Percentiles rank a stretch among this genome's conserved stretches.
phyloP scores from a whole-genome alignment of 805 yeast species.

The Lipomyces sp. region DNA sequence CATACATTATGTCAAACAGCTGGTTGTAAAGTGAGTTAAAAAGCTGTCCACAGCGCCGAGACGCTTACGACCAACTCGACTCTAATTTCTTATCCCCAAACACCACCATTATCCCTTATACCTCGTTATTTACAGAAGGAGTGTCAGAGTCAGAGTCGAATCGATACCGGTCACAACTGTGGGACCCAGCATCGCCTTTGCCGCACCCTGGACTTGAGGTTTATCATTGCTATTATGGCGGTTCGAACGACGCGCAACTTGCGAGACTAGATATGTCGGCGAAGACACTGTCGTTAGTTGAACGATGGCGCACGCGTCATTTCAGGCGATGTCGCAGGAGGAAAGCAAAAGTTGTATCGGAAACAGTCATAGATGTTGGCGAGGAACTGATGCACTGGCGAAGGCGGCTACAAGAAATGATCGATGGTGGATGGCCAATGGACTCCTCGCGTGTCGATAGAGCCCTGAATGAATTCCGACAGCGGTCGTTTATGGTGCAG shows the following conservation, averaged over 20 bases:
- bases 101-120: neutral
- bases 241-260: neutral
- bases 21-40: too few relatives aligned
- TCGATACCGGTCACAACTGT: neutral
- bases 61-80: neutral
- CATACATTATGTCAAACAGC: too few relatives aligned
- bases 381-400: neutral
- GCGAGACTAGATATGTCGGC: neutral
- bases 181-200: neutral
- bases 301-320: neutral
- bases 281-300: neutral
- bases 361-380: neutral
- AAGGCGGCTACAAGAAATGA: neutral
- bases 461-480: neutral
- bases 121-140: constrained; percentile 1
- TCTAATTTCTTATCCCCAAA: neutral
- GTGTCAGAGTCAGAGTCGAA: neutral
- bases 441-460: neutral
- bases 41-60: neutral
- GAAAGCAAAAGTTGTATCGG: neutral
- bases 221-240: neutral
- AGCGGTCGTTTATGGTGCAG: neutral
- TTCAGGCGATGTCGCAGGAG: neutral
- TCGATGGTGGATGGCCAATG: neutral
- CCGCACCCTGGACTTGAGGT: constrained; percentile 1